Percentiles rank a stretch among this genome's conserved stretches.
Conservation (phyloP, 2,329 filamentous ascomycete species). For the Claviceps fusiformis region DNA sequence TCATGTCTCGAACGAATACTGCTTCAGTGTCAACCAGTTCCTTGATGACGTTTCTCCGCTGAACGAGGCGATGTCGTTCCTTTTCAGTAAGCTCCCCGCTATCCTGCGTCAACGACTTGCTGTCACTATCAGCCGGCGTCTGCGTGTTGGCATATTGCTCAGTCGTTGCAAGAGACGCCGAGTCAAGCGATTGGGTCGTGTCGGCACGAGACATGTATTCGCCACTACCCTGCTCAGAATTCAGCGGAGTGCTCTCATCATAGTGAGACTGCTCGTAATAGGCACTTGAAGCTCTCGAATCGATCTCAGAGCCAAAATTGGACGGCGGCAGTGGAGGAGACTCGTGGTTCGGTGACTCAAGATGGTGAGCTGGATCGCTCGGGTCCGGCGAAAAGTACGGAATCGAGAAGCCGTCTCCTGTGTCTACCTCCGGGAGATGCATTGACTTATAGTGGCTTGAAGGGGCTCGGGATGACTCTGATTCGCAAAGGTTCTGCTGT, state of each 20-base stretch:
- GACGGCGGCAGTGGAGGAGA: conserved; percentile 35
- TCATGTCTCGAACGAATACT: conserved; percentile 87
- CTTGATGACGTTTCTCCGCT: conserved; percentile 74
- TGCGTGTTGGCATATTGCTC: conserved; percentile 26
- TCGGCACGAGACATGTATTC: conserved; percentile 29
- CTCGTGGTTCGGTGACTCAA: conserved; percentile 34
- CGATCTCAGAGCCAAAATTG: conserved; percentile 19
- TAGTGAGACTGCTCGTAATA: conserved; percentile 25
- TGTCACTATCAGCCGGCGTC: conserved; percentile 24
- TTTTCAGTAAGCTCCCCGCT: conserved; percentile 32
- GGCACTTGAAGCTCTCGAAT: conserved; percentile 28
- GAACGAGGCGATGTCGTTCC: conserved; percentile 58
- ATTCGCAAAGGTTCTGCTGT: conserved; percentile 10
- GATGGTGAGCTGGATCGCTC: conserved; percentile 16
- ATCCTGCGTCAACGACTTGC: conserved; percentile 21
- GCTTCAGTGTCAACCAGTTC: conserved; percentile 90
- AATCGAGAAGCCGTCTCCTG: conserved; percentile 35
- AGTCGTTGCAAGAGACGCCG: conserved; percentile 28
- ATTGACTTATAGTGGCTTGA: conserved; percentile 18
- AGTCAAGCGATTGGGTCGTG: conserved; percentile 33
- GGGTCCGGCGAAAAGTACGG: conserved; percentile 27
- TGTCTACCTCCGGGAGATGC: conserved; percentile 37
- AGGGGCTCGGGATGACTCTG: conserved; percentile 15
- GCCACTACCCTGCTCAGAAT: conserved; percentile 32
- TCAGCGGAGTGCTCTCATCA: conserved; percentile 26